Percentiles rank a stretch among this genome's conserved stretches.
These are phyloP conservation scores for Populus alba DNA, from an alignment of 345 rosid species.

Conservation along the genomic window DNA sequence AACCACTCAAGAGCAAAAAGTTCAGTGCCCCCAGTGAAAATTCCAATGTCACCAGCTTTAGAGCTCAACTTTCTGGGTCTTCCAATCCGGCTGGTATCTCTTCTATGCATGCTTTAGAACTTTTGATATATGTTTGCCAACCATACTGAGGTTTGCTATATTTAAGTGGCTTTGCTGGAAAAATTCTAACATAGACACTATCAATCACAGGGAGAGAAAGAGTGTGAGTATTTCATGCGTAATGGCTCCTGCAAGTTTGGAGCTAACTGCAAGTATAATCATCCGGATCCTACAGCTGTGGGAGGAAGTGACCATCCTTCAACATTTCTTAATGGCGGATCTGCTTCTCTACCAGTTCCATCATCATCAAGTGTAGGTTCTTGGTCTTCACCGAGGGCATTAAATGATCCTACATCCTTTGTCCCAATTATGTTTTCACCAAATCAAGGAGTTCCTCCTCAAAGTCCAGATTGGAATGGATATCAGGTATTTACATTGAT, in stretches of 20 bases:
- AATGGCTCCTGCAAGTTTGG: slow-evolving; percentile 92
- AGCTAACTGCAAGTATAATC: slow-evolving; percentile 76
- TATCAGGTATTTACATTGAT: slow-evolving; percentile 55
- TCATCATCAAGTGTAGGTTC: slow-evolving; percentile 52
- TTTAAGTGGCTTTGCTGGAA: neutral
- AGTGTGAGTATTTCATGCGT: slow-evolving; percentile 91
- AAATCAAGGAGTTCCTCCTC: slow-evolving; percentile 54
- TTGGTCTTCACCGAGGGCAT: slow-evolving; percentile 68
- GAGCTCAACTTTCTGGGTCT: slow-evolving; percentile 88
- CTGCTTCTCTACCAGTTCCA: slow-evolving; percentile 42
- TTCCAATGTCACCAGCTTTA: slow-evolving; percentile 26
- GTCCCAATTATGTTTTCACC: slow-evolving; percentile 60
- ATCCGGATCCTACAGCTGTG: slow-evolving; percentile 78
- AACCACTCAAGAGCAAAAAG: slow-evolving; percentile 55
- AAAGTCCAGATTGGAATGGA: slow-evolving; percentile 74
- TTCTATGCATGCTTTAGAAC: neutral
- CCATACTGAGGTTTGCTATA: neutral
- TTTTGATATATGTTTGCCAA: neutral
- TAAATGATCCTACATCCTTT: slow-evolving; percentile 51
- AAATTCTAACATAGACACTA: slow-evolving; percentile 1
- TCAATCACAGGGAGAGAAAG: slow-evolving; percentile 62
- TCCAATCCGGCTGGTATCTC: slow-evolving; percentile 68
- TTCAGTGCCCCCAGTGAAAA: slow-evolving; percentile 36
- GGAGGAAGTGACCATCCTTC: slow-evolving; percentile 49
- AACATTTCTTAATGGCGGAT: slow-evolving; percentile 54